A percentile compares a stretch with the other conserved stretches of the same genome.
These are phyloP conservation scores for Trametes pubescens DNA, from an alignment of 1,284 basidiomycete species.

Conservation along the genomic window DNA sequence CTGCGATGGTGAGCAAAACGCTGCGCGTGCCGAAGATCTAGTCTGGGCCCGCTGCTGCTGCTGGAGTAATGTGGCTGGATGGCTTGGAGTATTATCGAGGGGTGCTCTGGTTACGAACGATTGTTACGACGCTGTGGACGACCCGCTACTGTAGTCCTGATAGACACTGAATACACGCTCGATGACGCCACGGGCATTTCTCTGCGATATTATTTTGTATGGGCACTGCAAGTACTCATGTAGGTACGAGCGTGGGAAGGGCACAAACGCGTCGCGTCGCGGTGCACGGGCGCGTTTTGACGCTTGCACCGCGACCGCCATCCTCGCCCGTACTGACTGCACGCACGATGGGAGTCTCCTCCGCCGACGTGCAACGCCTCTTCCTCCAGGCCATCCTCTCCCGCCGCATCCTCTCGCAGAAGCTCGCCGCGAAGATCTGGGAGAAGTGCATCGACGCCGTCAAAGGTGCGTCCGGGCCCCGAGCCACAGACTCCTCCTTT, in stretches of 20 bases:
- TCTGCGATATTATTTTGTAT: neutral
- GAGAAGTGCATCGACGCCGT: conserved; percentile 70
- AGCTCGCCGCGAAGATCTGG: conserved; percentile 72
- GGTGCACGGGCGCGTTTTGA: conserved; percentile 23
- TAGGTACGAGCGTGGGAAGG: conserved; percentile 25
- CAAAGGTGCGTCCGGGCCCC: conserved; percentile 50
- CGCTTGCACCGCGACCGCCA: conserved; percentile 23
- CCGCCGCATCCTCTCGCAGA: conserved; percentile 67
- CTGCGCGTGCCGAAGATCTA: conserved; percentile 82
- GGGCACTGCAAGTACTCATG: too few species aligned
- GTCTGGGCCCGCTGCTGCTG: conserved; percentile 21
- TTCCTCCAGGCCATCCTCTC: conserved; percentile 82
- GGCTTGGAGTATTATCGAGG: conserved; percentile 4
- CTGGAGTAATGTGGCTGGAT: neutral
- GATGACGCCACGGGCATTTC: too few species aligned
- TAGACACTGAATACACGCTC: conserved; percentile 21
- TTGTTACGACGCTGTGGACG: conserved; percentile 27
- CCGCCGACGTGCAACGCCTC: conserved; percentile 72
- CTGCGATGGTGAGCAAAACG: conserved; percentile 96
- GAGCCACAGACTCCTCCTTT: conserved; percentile 3
- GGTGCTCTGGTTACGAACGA: conserved; percentile 24
- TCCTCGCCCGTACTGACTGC: conserved; percentile 9
- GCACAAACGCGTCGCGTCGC: conserved; percentile 39
- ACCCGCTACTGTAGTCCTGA: conserved; percentile 25
- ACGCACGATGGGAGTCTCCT: conserved; percentile 48